Evolutionary conservation across 2,329 filamentous ascomycete genomes (phyloP).

Genomic region (Claviceps fusiformis): DNA sequence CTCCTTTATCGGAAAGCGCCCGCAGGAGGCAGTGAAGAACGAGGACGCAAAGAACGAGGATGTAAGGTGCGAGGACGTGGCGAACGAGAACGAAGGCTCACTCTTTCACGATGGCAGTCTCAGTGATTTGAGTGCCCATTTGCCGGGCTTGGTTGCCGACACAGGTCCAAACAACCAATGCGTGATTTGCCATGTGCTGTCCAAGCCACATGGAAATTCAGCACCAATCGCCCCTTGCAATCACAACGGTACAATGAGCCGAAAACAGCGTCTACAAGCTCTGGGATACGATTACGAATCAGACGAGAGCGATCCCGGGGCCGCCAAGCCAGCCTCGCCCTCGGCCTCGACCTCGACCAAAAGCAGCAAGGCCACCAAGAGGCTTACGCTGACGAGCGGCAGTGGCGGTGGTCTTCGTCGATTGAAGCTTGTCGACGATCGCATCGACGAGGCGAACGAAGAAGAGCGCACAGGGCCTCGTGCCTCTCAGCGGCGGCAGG

Average conservation of each 20-base stretch:
- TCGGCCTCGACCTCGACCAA: not conserved
- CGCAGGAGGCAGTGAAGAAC: too few relatives aligned
- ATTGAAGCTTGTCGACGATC: constrained; percentile 5
- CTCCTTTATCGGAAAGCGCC: constrained; percentile 15
- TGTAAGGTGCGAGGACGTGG: constrained; percentile 1
- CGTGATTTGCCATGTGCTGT: constrained; percentile 7
- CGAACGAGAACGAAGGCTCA: constrained; percentile 21
- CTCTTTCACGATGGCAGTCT: constrained; percentile 23
- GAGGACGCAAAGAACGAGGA: constrained; percentile 13
- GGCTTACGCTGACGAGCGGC: constrained; percentile 5
- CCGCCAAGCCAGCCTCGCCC: not conserved
- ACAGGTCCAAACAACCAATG: constrained; percentile 1
- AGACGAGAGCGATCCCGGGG: constrained; percentile 6
- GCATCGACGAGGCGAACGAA: constrained; percentile 5
- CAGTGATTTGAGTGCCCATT: constrained; percentile 17
- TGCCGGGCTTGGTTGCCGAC: constrained; percentile 17
- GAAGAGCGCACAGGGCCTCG: constrained; percentile 1
- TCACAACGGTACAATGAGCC: constrained; percentile 6
- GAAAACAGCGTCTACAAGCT: constrained; percentile 11
- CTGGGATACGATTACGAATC: constrained; percentile 15
- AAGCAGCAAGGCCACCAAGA: constrained; percentile 2
- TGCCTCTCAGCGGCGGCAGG: not conserved
- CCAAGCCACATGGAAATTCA: not conserved
- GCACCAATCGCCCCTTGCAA: constrained; percentile 1
- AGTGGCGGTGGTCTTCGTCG: constrained; percentile 5